Conservation (phyloP, 2,329 filamentous ascomycete genomes). For the Colletotrichum limetticola region DNA sequence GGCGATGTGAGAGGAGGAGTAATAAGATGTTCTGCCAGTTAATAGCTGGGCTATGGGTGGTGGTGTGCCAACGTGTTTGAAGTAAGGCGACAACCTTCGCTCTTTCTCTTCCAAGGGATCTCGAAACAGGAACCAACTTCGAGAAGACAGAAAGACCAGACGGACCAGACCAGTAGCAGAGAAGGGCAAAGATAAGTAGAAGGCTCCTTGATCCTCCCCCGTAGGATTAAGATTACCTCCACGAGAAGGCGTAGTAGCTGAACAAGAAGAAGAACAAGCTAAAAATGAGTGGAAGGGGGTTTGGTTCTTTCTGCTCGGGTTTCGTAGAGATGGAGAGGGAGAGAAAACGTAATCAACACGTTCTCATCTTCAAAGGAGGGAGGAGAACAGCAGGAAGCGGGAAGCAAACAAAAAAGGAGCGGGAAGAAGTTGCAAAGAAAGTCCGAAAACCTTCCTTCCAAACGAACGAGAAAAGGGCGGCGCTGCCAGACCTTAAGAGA, state of each 20-base stretch:
- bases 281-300: not conserved
- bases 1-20: not conserved
- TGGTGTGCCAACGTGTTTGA: not conserved
- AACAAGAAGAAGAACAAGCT: not conserved
- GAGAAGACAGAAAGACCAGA: not conserved
- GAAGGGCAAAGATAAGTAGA: not conserved
- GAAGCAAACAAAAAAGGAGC: not conserved
- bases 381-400: not conserved
- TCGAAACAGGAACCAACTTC: not conserved
- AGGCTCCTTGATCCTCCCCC: slow-evolving; percentile 18
- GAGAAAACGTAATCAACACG: slow-evolving; percentile 28
- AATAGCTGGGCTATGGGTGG: not conserved
- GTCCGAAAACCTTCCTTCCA: slow-evolving; percentile 8
- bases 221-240: slow-evolving; percentile 31
- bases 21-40: not conserved
- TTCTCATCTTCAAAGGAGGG: not conserved
- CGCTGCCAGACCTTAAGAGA: slow-evolving; percentile 28
- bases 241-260: not conserved
- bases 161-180: not conserved
- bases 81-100: not conserved
- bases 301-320: not conserved
- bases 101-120: not conserved
- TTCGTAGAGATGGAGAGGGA: not conserved
- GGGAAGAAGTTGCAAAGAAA: slow-evolving; percentile 9
- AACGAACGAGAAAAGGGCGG: slow-evolving; percentile 1